Conservation (phyloP, 2,329 filamentous ascomycete species). For the Aspergillus tubingensis region DNA sequence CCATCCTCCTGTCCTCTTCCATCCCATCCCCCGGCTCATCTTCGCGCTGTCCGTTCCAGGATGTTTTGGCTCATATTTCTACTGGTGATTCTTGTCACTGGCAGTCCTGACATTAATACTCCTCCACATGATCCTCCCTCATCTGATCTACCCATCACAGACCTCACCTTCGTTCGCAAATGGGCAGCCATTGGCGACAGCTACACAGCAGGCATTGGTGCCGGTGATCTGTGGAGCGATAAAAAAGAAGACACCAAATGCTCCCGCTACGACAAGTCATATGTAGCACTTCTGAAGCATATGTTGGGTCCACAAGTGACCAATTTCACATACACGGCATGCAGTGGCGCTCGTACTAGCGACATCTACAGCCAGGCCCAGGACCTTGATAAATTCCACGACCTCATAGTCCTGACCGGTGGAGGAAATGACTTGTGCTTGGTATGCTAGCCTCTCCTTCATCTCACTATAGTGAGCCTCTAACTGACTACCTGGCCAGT, state of each 20-base stretch:
- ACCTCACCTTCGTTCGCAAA: slow-evolving; percentile 31
- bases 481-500: background rate
- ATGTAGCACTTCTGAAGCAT: slow-evolving; percentile 1
- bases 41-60: too few relatives aligned
- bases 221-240: slow-evolving; percentile 21
- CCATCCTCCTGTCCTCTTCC: too few relatives aligned
- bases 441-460: slow-evolving; percentile 14
- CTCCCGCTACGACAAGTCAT: slow-evolving; percentile 17
- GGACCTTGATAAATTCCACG: slow-evolving; percentile 30
- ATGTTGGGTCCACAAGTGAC: background rate
- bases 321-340: slow-evolving; percentile 11
- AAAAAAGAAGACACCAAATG: slow-evolving; percentile 33
- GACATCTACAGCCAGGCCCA: slow-evolving; percentile 18
- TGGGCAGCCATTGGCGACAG: slow-evolving; percentile 44
- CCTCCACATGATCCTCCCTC: background rate
- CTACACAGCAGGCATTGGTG: slow-evolving; percentile 41
- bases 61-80: background rate
- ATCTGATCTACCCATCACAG: background rate
- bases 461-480: background rate
- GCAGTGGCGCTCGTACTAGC: slow-evolving; percentile 5
- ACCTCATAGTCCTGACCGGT: slow-evolving; percentile 41
- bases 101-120: background rate
- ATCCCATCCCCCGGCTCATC: too few relatives aligned
- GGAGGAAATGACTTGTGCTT: slow-evolving; percentile 45
- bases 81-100: background rate